A percentile compares a stretch with the other conserved stretches of the same genome.
Evolutionary conservation across 1,139 yeast genomes (phyloP).

Genomic region (Blastobotrys persicus): DNA sequence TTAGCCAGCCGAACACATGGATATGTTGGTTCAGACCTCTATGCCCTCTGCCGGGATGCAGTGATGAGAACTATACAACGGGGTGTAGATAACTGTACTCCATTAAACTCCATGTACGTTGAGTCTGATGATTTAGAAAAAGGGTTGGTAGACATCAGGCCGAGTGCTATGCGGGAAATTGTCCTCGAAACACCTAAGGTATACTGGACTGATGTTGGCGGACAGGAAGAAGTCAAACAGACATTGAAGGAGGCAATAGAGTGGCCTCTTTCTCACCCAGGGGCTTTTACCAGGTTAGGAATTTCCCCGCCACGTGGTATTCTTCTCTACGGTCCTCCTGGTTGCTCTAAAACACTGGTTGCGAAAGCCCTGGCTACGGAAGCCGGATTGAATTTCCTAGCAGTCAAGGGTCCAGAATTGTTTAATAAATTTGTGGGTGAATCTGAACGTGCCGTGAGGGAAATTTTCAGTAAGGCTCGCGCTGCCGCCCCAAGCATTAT

Average conservation of each 20-base stretch:
- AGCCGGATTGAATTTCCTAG: slow-evolving; percentile 86
- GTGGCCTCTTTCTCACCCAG: slow-evolving; percentile 82
- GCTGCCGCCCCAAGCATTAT: slow-evolving; percentile 92
- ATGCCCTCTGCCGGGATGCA: slow-evolving; percentile 83
- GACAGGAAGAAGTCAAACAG: slow-evolving; percentile 77
- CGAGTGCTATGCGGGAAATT: slow-evolving; percentile 96
- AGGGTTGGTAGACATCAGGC: slow-evolving; percentile 77
- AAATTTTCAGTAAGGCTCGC: slow-evolving; percentile 85
- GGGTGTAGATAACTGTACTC: slow-evolving; percentile 44
- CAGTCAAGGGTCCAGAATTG: slow-evolving; percentile 94
- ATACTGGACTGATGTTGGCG: slow-evolving; percentile 93
- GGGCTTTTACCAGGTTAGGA: slow-evolving; percentile 71
- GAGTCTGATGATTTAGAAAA: slow-evolving; percentile 54
- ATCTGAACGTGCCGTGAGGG: slow-evolving; percentile 84
- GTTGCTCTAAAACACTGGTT: slow-evolving; percentile 90
- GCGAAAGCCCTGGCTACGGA: slow-evolving; percentile 96
- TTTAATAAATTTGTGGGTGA: slow-evolving; percentile 95
- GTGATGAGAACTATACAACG: slow-evolving; percentile 79
- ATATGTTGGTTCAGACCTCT: slow-evolving; percentile 93
- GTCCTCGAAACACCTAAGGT: slow-evolving; percentile 93
- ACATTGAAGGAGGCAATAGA: slow-evolving; percentile 88
- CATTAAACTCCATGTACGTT: slow-evolving; percentile 42
- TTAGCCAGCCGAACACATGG: slow-evolving; percentile 87
- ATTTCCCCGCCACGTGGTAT: slow-evolving; percentile 91
- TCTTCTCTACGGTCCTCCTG: slow-evolving; percentile 91